Evolutionary conservation across 148 eudicot species (phyloP).

Genomic region (Spergularia marina): DNA sequence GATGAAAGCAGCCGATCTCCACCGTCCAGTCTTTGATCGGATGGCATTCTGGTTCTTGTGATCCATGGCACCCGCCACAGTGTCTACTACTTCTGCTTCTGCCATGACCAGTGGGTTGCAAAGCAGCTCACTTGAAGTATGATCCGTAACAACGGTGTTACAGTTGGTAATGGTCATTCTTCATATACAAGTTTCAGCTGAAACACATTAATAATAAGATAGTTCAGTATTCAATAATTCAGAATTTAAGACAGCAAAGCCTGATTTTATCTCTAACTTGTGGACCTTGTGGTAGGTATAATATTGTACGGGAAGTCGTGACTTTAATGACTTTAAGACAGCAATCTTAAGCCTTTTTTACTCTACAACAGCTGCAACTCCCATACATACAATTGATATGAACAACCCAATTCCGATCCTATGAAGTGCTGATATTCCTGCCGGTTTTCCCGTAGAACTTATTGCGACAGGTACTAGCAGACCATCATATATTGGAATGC

Average conservation of each 20-base stretch:
- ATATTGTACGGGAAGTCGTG: too few relatives aligned
- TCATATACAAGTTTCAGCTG: too few relatives aligned
- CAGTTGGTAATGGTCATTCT: too few relatives aligned
- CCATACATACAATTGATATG: constrained; percentile 39
- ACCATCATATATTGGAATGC: constrained; percentile 55
- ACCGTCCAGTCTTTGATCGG: constrained; percentile 10
- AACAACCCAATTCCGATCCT: constrained; percentile 56
- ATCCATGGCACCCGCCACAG: background rate
- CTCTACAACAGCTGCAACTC: constrained; percentile 49
- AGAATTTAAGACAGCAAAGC: too few relatives aligned
- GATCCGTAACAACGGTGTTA: background rate
- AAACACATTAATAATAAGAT: too few relatives aligned
- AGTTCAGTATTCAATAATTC: too few relatives aligned
- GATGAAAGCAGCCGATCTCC: constrained; percentile 13
- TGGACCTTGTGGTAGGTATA: too few relatives aligned
- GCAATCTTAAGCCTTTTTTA: constrained; percentile 44
- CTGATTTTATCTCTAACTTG: too few relatives aligned
- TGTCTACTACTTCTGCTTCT: background rate
- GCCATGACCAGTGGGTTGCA: background rate
- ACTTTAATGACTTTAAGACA: too few relatives aligned
- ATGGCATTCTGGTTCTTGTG: constrained; percentile 5
- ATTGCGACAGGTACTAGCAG: constrained; percentile 46
- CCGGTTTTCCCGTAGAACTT: constrained; percentile 37
- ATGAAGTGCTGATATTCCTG: constrained; percentile 68
- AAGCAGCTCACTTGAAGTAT: background rate